Base-by-base conservation (phyloP, 2,329 filamentous ascomycete genomes). In the Penicillium thymicola region DNA sequence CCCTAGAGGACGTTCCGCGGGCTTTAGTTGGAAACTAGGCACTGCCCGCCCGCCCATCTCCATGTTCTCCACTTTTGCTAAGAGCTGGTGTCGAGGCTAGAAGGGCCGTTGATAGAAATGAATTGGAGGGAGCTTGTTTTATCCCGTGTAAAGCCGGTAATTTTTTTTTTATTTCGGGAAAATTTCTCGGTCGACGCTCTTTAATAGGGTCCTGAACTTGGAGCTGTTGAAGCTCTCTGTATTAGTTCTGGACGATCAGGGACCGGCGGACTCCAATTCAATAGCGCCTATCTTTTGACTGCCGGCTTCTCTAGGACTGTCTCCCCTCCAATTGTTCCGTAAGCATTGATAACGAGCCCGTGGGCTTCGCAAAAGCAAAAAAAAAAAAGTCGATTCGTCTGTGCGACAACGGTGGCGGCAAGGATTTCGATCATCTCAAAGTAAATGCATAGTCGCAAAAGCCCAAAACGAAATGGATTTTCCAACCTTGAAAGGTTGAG, bases 361-460 rank as follows among this genome's bases (percentile, higher is more conserved):
- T 62, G 58, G 51, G 27, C 40, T 40, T 50, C 23, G 16, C 10
- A 30, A 55, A 51, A 51, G 45, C 38, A 37, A 51, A 55, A 23
- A 32, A 27, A 32, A 30, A 32, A 32, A 46, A 50, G 48, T 46
- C 43, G 45, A 49, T 49, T 51, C 34, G 67, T 67, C 67, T 66
- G 66, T 69, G 67, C 66, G 59, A 65, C 57, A 67, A 68, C 65
- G 64, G 63, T 65, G 63, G 66, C 58, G 56, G 55, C 52, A 55
- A 54, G 53, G 45, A 36, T 44, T 41, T 44, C 10, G 40, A 18
- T 28, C 40, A 49, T 43, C 30, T 25, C 11, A 40, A 34, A 47
- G 23, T 11, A 38, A 42, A 32, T 45, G 11, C 16, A 59, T 56
- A 58, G 58, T 62, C 57, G 53, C 46, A n/a, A 53, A 57, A 54